These are phyloP conservation scores for Sarocladium oryzae DNA, from an alignment of 2,329 filamentous ascomycete species.

Conservation along the genomic window DNA sequence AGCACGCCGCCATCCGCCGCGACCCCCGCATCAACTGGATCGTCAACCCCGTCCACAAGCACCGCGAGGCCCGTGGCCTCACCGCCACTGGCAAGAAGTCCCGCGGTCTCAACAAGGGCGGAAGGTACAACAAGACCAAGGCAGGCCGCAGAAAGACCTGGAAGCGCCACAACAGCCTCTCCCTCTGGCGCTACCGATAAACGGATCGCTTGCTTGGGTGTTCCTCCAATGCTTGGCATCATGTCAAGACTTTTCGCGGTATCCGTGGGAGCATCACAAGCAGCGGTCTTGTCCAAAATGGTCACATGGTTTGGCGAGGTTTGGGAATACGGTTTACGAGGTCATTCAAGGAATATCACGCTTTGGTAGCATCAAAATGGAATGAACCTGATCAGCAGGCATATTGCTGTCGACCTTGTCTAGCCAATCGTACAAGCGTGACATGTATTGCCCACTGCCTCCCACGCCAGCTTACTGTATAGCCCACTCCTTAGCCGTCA, in stretches of 20 bases:
- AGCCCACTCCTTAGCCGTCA: no score
- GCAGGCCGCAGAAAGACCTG: slow-evolving; percentile 99
- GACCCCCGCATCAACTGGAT: slow-evolving; percentile 99
- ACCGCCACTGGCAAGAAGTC: slow-evolving; percentile 99
- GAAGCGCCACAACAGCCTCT: slow-evolving; percentile 99
- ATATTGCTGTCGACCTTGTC: neutral
- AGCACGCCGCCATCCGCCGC: slow-evolving; percentile 99
- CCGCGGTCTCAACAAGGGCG: slow-evolving; percentile 98
- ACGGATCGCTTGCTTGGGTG: slow-evolving; percentile 14
- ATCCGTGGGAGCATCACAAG: neutral
- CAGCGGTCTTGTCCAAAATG: neutral
- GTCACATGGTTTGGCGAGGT: neutral
- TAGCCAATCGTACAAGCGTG: no score
- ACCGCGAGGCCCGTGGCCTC: slow-evolving; percentile 95
- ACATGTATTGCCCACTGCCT: no score
- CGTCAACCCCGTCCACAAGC: slow-evolving; percentile 99
- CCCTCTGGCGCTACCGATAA: slow-evolving; percentile 97
- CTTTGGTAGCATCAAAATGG: slow-evolving; percentile 8
- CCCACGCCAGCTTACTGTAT: no score
- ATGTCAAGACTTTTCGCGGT: neutral
- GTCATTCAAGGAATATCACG: slow-evolving; percentile 7
- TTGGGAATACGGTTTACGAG: slow-evolving; percentile 5
- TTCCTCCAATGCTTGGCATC: neutral
- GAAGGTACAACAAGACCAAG: slow-evolving; percentile 97
- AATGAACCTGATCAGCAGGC: slow-evolving; percentile 9